Evolutionary conservation across 2,329 filamentous ascomycete species (phyloP).

Genomic region (Fusarium papillatum): DNA sequence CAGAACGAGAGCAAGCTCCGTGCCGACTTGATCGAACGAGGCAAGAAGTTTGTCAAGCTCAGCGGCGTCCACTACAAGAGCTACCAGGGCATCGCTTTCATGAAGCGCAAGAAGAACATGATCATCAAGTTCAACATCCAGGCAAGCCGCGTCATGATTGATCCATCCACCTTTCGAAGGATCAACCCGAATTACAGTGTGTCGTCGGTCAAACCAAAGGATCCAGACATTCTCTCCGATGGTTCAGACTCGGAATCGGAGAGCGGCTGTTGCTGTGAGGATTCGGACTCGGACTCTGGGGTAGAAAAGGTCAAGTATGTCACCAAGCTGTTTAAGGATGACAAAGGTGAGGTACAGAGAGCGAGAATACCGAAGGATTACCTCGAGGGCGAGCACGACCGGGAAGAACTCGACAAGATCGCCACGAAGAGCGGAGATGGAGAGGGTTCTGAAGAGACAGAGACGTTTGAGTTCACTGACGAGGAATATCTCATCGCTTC

Average conservation of each 20-base stretch:
- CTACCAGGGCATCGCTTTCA: slow-evolving; percentile 87
- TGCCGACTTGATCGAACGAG: slow-evolving; percentile 79
- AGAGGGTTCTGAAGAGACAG: slow-evolving; percentile 12
- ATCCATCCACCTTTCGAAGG: slow-evolving; percentile 84
- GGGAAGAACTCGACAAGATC: slow-evolving; percentile 71
- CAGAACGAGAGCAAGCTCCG: slow-evolving; percentile 76
- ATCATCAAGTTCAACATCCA: slow-evolving; percentile 86
- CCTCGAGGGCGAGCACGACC: slow-evolving; percentile 44
- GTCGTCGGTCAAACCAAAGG: slow-evolving; percentile 80
- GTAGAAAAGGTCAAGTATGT: slow-evolving; percentile 59
- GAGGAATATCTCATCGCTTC: slow-evolving; percentile 89
- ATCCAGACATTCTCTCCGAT: slow-evolving; percentile 71
- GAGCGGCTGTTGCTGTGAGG: slow-evolving; percentile 52
- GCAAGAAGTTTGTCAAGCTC: slow-evolving; percentile 87
- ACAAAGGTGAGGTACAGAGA: slow-evolving; percentile 53
- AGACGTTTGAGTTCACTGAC: slow-evolving; percentile 73
- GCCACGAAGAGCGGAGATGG: slow-evolving; percentile 41
- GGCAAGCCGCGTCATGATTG: slow-evolving; percentile 90
- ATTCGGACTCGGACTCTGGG: slow-evolving; percentile 54
- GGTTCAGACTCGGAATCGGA: slow-evolving; percentile 60
- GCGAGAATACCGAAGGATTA: slow-evolving; percentile 48
- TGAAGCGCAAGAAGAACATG: slow-evolving; percentile 79
- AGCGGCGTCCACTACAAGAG: slow-evolving; percentile 86
- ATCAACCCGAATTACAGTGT: slow-evolving; percentile 90
- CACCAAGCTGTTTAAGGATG: slow-evolving; percentile 66